Evolutionary conservation across 176 grass and related monocot genomes (phyloP), one percentile per base, ranked within the genome.

Genomic region (Ensete ventricosum): DNA sequence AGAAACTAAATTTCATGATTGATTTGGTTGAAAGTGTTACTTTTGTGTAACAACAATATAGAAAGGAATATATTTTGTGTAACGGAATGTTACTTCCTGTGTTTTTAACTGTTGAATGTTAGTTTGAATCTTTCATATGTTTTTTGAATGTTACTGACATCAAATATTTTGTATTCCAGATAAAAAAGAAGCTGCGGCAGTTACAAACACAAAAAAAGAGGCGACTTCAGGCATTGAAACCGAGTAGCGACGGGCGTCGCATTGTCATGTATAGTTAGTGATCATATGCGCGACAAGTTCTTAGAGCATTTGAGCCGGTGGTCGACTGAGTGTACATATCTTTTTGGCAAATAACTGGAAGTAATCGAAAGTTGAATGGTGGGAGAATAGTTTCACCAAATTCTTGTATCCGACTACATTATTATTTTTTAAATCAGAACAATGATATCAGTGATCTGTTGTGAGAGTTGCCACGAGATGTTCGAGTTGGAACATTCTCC

Each of bases 151-250:
- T 24, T 53, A 14, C 52, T 53, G 8, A 26, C 51, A 13, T 10
- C 13, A 2, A 2, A 75, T 67, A 29, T 2, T 54, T 83, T 50
- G 66, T 81, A 17, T 52, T 57, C 79, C 84, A 98, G 95, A 94
- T 98, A 88, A 88, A 91, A 77, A 99, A 91, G 84, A 99, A 94
- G 81, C 23, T 99, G 71, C 91, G 89, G 81, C 86, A 91, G 84
- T 79, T 99, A 55, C 91, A 94, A 80, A 84, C 88, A 16, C 90
- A 88, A 17, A 99, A 99, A 80, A 94, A 94, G 88, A 94, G 91
- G 78, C 88, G 87, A 8, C 95, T 99, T 16, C 95, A 99, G 81
- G 95, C 95, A 3, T 99, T 88, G 27, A 99, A 99, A 72, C 73
- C 94, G 22, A 99, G 95, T n/a, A 91, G 89, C 9, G 91, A 94